These are phyloP conservation scores for Eutypella sp. DNA, from an alignment of 2,329 filamentous ascomycete species.

Conservation along the genomic window DNA sequence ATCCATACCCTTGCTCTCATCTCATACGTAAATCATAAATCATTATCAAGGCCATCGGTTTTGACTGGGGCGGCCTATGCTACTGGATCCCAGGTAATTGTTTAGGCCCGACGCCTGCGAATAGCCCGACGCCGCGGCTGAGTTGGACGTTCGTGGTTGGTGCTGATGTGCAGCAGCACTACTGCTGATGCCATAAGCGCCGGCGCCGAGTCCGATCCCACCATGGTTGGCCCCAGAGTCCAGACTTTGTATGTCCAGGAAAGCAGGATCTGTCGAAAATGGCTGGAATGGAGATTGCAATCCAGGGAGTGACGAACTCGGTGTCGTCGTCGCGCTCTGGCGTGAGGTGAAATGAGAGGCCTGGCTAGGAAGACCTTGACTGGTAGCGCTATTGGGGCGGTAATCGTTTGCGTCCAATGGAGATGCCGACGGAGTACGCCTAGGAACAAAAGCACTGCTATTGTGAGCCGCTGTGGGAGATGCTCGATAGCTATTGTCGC, in stretches of 20 bases:
- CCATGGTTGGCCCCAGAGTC: slow-evolving; percentile 20
- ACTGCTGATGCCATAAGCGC: slow-evolving; percentile 21
- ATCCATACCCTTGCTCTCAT: slow-evolving; percentile 13
- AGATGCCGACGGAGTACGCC: slow-evolving; percentile 25
- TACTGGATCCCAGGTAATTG: slow-evolving; percentile 19
- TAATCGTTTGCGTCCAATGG: slow-evolving; percentile 25
- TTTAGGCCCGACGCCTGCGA: slow-evolving; percentile 22
- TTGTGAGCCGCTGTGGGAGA: slow-evolving; percentile 27
- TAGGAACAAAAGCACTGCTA: slow-evolving; percentile 21
- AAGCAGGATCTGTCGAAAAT: slow-evolving; percentile 21
- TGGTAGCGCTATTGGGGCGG: slow-evolving; percentile 16
- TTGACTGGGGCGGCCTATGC: slow-evolving; percentile 20
- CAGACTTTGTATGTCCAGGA: slow-evolving; percentile 25
- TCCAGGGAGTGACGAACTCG: slow-evolving; percentile 23
- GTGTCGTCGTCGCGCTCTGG: slow-evolving; percentile 21
- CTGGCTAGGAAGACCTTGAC: slow-evolving; percentile 23
- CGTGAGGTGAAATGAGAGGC: slow-evolving; percentile 26
- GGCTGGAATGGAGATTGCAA: slow-evolving; percentile 21
- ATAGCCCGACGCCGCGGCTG: slow-evolving; percentile 20
- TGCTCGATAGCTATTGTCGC: slow-evolving; percentile 25
- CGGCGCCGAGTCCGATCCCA: slow-evolving; percentile 19
- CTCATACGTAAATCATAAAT: slow-evolving; percentile 8
- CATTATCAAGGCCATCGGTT: slow-evolving; percentile 22
- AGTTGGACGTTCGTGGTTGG: slow-evolving; percentile 16
- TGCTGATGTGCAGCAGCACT: slow-evolving; percentile 20